Percentiles rank a stretch among this genome's conserved stretches.
Evolutionary conservation across 306 rosid genomes (phyloP).

Genomic region (Trifolium fragiferum): DNA sequence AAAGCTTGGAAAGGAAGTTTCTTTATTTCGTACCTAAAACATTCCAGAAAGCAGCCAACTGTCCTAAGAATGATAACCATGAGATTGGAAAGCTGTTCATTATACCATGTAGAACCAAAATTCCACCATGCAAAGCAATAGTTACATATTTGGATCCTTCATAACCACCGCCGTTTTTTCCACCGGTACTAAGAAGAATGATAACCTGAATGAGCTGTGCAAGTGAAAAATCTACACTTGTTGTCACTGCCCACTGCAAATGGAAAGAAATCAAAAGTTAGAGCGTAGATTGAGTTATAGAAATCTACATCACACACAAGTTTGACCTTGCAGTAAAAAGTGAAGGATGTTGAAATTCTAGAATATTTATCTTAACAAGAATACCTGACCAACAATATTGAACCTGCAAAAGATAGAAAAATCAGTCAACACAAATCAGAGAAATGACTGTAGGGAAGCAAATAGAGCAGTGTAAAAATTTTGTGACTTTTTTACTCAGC

Average conservation of each 20-base stretch:
- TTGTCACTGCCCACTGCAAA: constrained; percentile 98
- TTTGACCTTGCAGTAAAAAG: constrained; percentile 42
- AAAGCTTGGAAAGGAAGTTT: constrained; percentile 22
- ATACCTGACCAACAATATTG: constrained; percentile 99
- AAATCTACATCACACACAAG: constrained; percentile 37
- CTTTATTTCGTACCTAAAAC: constrained; percentile 57
- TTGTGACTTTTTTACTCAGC: neutral
- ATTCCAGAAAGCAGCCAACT: constrained; percentile 90
- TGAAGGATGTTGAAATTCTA: constrained; percentile 49
- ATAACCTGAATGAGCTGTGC: constrained; percentile 89
- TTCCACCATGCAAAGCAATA: constrained; percentile 72
- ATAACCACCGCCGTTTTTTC: constrained; percentile 81
- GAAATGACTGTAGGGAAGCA: too few relatives aligned
- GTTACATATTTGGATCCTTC: constrained; percentile 76
- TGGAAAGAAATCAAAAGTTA: constrained; percentile 44
- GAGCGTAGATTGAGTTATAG: constrained; percentile 27
- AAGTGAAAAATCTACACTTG: constrained; percentile 89
- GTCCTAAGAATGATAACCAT: constrained; percentile 83
- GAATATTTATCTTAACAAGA: constrained; percentile 39
- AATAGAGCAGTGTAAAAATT: too few relatives aligned
- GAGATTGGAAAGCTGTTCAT: constrained; percentile 84
- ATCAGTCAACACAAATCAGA: constrained; percentile 37
- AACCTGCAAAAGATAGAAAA: constrained; percentile 72
- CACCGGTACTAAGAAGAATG: constrained; percentile 90
- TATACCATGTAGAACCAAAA: constrained; percentile 77